Base-by-base conservation (phyloP, 441 rosid species). In the Metrosideros polymorpha region DNA sequence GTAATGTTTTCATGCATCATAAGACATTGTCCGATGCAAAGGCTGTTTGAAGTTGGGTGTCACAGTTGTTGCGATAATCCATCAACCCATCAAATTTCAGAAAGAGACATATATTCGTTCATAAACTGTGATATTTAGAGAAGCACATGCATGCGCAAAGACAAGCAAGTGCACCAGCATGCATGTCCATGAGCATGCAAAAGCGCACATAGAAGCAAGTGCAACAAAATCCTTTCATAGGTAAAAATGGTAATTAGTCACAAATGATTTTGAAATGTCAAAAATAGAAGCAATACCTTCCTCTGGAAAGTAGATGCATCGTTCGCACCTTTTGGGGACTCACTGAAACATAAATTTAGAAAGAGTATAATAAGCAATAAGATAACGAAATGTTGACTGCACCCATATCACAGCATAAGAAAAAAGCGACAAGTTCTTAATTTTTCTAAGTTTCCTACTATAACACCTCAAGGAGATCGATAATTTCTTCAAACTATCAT, bases 241-340 rank as follows among this genome's bases (percentile, higher is more conserved):
- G 47, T 13, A 39, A 22, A 71, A 71, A 39, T 24, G 79, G n/a
- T 5, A 39, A 10, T 71, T 39, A 71, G 17, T 71, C 79, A 9
- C n/a, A 39, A 39, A 71, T 71, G 17, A 39, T 71, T 71, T 71
- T 35, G n/a, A 71, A 71, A 71, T 39, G 79, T 24, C 42, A 52
- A 50, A 86, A 43, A 54, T 30, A 86, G 84, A 87, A 83, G 88
- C 92, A 84, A 88, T 49, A 96, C 99, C 99, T 98, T 98, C 91
- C 98, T 95, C 89, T 98, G 99, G 92, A 98, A 98, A 63, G 99
- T 98, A 82, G 99, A 95, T 84, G 98, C 99, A 92, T 96, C 98
- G 91, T 95, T 96, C 87, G 98, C 98, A 85, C 99, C 99, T 92
- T 95, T 95, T n/a, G 98, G 99, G 85, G 99, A 95, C 93, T 98